Evolutionary conservation across 2,329 filamentous ascomycete species (phyloP), one percentile per base, ranked within the genome.

Genomic region (Podosphaera fusca): DNA sequence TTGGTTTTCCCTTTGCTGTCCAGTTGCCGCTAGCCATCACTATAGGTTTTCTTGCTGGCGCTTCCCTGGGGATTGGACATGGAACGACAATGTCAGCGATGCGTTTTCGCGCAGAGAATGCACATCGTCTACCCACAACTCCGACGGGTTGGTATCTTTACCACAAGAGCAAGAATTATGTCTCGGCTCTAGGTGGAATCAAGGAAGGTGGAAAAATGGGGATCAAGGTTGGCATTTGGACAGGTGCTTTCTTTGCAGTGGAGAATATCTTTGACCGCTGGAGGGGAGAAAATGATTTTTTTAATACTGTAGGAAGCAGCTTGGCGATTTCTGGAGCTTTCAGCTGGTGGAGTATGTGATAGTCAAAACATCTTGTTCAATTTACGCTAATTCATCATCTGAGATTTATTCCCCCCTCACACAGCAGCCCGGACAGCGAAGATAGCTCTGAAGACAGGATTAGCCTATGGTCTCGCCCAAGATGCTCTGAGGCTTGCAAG

Each of bases 161-260:
- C 70, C 90, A 96, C 74, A 95, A 95, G 71, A 87, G 81, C 67
- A 96, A 96, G 70, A 96, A 95, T 70, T 96, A 98, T 72, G 81
- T 87, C 64, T 78, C 84, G 55, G 82, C 86, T 64, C 76, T 84
- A 30, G 85, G 84, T 4, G 90, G 85, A 0, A 72, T 94, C 21
- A 79, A 79, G 56, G 87, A 94, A 65, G 92, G 87, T 0, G 64
- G 87, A 55, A 81, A 77, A 62, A 86, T 92, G 75, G 88, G 84
- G 1, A 67, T 72, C 36, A 81, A 78, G 62, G 74, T 94, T 4
- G 79, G 79, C 3, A 72, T 84, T 51, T 89, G 89, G 78, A 85
- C 80, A 2, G 76, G 79, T 21, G 72, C 84, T 55, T 92, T 94
- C 65, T 82, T 94, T 65, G 74, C 81, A 5, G 79, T 92, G 54